phyloP scores from a whole-genome alignment of 2,329 filamentous ascomycete genomes.

The Colletotrichum coccodes region DNA sequence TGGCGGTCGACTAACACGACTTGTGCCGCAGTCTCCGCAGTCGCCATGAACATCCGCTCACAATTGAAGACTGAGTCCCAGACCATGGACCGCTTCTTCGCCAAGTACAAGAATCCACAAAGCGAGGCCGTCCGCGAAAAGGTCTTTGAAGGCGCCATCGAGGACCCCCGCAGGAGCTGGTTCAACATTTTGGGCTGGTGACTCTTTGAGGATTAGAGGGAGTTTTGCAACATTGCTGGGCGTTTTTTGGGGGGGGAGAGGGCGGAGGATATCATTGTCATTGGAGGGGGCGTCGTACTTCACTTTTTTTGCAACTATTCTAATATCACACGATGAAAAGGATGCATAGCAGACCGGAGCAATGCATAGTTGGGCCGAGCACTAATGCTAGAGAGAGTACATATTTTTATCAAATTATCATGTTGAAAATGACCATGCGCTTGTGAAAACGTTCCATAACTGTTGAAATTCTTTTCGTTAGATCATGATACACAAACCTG shows the following conservation, averaged over 20 bases:
- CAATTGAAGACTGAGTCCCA: conserved; percentile 46
- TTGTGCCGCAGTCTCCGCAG: conserved; percentile 29
- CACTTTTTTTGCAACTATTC: not conserved
- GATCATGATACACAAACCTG: no score
- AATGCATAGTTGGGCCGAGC: not conserved
- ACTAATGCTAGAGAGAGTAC: no score
- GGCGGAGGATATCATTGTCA: not conserved
- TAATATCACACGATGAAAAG: not conserved
- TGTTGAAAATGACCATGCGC: no score
- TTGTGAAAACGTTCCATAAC: no score
- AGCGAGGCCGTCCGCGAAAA: conserved; percentile 46
- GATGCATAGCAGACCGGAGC: not conserved
- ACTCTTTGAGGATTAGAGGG: conserved; percentile 17
- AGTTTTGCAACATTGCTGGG: not conserved
- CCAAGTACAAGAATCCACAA: conserved; percentile 48
- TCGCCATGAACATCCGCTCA: conserved; percentile 45
- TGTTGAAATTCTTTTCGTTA: no score
- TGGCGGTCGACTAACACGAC: not conserved
- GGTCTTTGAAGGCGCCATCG: conserved; percentile 43
- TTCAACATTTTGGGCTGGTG: conserved; percentile 47
- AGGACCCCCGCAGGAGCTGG: conserved; percentile 46
- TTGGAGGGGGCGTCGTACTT: not conserved
- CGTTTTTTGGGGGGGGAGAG: not conserved
- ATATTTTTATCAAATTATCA: no score
- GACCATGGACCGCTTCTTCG: conserved; percentile 49